Base-by-base conservation (phyloP, 140 eudicot genomes). In the Bidens hawaiensis region DNA sequence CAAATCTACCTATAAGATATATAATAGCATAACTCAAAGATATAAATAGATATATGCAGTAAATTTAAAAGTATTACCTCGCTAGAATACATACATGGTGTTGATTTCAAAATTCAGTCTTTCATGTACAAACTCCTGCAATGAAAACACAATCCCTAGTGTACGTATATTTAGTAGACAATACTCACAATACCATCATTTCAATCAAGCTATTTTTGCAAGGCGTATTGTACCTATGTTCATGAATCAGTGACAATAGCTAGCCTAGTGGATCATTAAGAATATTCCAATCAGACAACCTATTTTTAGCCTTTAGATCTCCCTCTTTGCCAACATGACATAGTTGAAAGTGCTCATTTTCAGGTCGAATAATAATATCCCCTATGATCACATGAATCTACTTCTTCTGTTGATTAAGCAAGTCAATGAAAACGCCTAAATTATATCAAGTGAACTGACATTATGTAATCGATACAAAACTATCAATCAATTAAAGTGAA, bases 351-450 rank as follows among this genome's bases (percentile, higher is more conserved):
- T 27, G 41, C 46, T 82, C 96, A 72, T 91, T 95, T 58, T 91
- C 96, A 0, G 93, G 88, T 21, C 98, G 96, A 18, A 91, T 87
- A 48, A 87, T 78, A 12, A 91, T 81, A 87, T 91, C 98, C 98
- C 98, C 96, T 87, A 46, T 17, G 73, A 28, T 17, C 18, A n/a
- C n/a, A 9, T 46, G 36, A 45, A 60, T 17, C 16, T 19, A 17
- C 3, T 17, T 34, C 7, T 34, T n/a, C n/a, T n/a, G n/a, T n/a
- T n/a, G n/a, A 50, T 19, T 0, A 3, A 71, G n/a, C n/a, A n/a
- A n/a, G n/a, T 38, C 10, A 53, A 52, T 1, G 7, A 14, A 54
- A 27, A 3, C 19, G 13, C 10, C 12, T 5, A 9, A 30, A 3
- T 13, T 23, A 17, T 17, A 24, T 12, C 6, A 36, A 25, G 46